Evolutionary conservation across 2,329 filamentous ascomycete species (phyloP), one percentile per base, ranked within the genome.

Genomic region (Lachnellula subtilissima): DNA sequence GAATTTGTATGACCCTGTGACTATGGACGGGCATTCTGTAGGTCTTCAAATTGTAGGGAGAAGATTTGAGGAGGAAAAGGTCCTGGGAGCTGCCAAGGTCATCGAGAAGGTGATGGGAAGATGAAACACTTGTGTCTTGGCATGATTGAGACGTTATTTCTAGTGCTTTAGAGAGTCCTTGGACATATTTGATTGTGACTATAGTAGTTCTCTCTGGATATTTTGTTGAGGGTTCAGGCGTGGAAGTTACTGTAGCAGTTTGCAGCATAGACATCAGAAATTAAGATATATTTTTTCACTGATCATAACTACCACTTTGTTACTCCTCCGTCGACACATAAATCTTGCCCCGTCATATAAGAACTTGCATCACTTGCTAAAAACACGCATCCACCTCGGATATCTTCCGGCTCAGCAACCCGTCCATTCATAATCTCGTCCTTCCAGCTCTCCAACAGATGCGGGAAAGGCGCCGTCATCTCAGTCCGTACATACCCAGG

Each of bases 331-430:
- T 65, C 63, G 36, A 65, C 52, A 57, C 61, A 60, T 11, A 65
- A 37, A 48, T 65, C 63, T 28, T 65, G 60, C 1, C 83, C 83
- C 0, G 80, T 84, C 52, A 86, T 76, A 67, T 85, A 85, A 47
- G 76, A 80, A 55, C 78, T 82, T 66, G 85, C 85, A 2, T 82
- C 81, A 65, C 76, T 81, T 2, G 82, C 82, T 62, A 86, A 70
- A 65, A 86, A 86, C 6, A 76, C 72, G 48, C 72, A 71, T 0
- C 72, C 70, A 5, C 69, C 70, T 54, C 73, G 73, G 9, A 75
- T 64, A 59, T 75, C 74, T 9, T 69, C 61, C 8, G 62, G 61
- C 46, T 50, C 52, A 35, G 61, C 62, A 23, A 64, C 58, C 55
- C 60, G 58, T 14, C 58, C 53, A 53, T 73, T 74, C 4, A 73